Conservation (phyloP, 139 green algal genomes). For the Coelastrella sp. region DNA sequence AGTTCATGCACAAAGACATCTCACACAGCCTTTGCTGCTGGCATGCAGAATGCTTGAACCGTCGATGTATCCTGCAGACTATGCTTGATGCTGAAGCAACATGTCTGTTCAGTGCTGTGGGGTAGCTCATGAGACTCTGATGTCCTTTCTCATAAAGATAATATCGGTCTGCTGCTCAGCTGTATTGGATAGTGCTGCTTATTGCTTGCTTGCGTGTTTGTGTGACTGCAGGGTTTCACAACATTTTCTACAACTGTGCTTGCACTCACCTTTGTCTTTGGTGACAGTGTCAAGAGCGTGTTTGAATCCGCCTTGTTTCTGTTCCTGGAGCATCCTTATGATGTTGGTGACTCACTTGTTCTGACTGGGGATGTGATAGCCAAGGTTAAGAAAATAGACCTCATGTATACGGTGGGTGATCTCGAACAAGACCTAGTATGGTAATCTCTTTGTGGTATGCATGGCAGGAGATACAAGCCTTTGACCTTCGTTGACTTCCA, state of each 20-base stretch:
- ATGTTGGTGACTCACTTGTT: conserved; percentile 52
- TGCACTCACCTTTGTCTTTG: conserved; percentile 68
- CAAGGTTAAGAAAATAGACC: conserved; percentile 51
- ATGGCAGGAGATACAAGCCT: too few relatives aligned
- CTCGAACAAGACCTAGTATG: too few relatives aligned
- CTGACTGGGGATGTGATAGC: neutral
- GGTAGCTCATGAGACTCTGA: neutral
- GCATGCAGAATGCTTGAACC: too few relatives aligned
- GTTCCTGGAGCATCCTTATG: conserved; percentile 45
- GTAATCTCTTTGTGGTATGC: too few relatives aligned
- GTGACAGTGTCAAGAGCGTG: conserved; percentile 50
- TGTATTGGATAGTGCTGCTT: neutral
- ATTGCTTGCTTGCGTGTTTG: too few relatives aligned
- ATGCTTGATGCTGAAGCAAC: too few relatives aligned
- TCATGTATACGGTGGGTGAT: conserved; percentile 43
- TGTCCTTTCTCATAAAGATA: neutral
- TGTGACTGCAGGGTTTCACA: conserved; percentile 54
- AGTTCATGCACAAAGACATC: too few relatives aligned
- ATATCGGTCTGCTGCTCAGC: too few relatives aligned
- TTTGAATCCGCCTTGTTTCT: conserved; percentile 50
- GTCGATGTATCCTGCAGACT: too few relatives aligned
- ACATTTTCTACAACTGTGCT: conserved; percentile 63
- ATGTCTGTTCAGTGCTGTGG: too few relatives aligned
- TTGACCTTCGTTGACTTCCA: too few relatives aligned
- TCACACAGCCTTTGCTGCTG: too few relatives aligned